Conservation (phyloP, 768 basidiomycete genomes). For the Fomitopsis pulvina region DNA sequence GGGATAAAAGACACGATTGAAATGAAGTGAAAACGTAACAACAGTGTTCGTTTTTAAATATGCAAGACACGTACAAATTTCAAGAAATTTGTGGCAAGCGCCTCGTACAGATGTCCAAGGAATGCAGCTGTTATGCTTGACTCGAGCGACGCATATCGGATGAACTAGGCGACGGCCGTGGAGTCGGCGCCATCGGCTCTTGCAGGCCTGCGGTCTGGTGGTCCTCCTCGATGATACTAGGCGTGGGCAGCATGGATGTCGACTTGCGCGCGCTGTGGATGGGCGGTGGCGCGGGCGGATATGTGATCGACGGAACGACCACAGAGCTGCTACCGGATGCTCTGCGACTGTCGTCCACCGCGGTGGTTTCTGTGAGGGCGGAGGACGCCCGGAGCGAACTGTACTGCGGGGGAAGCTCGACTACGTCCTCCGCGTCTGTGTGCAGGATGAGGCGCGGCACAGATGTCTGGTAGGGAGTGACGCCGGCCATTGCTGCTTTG, state of each 20-base stretch:
- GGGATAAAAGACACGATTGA: neutral
- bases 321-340: too few species aligned
- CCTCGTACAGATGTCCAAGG: too few species aligned
- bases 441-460: conserved; percentile 56
- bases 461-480: conserved; percentile 29
- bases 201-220: neutral
- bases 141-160: neutral
- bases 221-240: neutral
- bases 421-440: conserved; percentile 59
- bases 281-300: neutral
- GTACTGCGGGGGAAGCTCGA: conserved; percentile 77
- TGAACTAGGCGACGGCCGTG: neutral
- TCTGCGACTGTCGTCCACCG: conserved; percentile 4
- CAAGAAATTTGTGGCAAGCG: too few species aligned
- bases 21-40: neutral
- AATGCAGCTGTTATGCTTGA: neutral
- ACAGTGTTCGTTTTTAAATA: neutral
- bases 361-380: neutral
- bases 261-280: neutral
- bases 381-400: conserved; percentile 37
- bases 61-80: too few species aligned
- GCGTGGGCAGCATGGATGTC: neutral
- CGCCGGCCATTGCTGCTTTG: conserved; percentile 52
- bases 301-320: neutral
- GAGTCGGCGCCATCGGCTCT: neutral